Conservation (phyloP, 139 green algal species). For the Chlorella sp. region DNA sequence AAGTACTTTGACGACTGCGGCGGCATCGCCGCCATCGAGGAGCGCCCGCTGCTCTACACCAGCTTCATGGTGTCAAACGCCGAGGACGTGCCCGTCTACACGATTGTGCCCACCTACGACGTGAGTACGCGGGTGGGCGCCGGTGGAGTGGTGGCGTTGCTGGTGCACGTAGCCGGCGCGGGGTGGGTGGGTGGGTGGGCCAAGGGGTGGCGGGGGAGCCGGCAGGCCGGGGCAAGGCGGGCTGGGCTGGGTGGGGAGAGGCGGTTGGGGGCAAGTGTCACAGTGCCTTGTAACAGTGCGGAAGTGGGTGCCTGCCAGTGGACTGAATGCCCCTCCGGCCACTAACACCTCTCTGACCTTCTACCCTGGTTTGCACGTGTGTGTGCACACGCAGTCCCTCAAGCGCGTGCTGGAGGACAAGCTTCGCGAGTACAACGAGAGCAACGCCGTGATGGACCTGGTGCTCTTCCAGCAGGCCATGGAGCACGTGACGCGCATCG, state of each 20-base stretch:
- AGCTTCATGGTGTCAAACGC: slow-evolving; percentile 32
- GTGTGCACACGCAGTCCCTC: slow-evolving; percentile 45
- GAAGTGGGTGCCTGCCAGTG: too few relatives aligned
- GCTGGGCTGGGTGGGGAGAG: too few relatives aligned
- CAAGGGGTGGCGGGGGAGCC: too few relatives aligned
- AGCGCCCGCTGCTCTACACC: slow-evolving; percentile 58
- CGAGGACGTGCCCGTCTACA: slow-evolving; percentile 42
- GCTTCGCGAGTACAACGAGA: slow-evolving; percentile 86
- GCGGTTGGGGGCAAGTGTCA: too few relatives aligned
- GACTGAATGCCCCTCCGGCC: too few relatives aligned
- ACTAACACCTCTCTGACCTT: too few relatives aligned
- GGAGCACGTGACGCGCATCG: slow-evolving; percentile 77
- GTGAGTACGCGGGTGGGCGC: too few relatives aligned
- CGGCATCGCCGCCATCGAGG: slow-evolving; percentile 51
- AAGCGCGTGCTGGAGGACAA: slow-evolving; percentile 69
- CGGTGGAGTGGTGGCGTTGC: too few relatives aligned
- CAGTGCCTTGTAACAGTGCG: too few relatives aligned
- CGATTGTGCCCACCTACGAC: slow-evolving; percentile 36
- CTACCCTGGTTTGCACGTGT: neutral
- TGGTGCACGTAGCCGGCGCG: too few relatives aligned
- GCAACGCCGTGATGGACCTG: slow-evolving; percentile 77
- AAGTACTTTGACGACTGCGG: slow-evolving; percentile 63
- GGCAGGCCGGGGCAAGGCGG: too few relatives aligned
- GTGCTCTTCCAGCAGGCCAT: slow-evolving; percentile 81
- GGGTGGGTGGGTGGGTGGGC: too few relatives aligned